phyloP scores from a whole-genome alignment of 768 basidiomycete genomes.

The Cystofilobasidium capitatum region DNA sequence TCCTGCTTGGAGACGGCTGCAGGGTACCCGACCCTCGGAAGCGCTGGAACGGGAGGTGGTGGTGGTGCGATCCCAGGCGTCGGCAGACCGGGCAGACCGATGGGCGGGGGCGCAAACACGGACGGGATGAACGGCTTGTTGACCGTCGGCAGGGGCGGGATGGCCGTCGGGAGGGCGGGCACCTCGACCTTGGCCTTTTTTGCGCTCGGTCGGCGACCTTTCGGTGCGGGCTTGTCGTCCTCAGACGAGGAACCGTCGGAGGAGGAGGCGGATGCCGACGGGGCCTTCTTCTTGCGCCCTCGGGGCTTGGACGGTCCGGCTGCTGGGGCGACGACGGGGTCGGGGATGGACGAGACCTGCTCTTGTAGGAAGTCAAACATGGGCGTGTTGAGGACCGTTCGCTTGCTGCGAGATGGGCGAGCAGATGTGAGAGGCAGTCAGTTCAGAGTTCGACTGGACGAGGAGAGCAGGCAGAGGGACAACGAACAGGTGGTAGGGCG shows the following conservation, averaged over 20 bases:
- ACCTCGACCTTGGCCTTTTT: slow-evolving; percentile 1
- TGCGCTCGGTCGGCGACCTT: not conserved
- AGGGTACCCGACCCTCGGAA: not conserved
- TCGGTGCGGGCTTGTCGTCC: not conserved
- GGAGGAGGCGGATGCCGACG: not conserved
- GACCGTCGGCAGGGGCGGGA: no score
- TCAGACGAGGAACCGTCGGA: not conserved
- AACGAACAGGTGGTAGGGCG: slow-evolving; percentile 84
- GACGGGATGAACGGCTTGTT: not conserved
- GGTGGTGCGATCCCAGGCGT: not conserved
- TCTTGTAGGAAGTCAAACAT: slow-evolving; percentile 92
- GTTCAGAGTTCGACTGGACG: no score
- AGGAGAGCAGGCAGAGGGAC: not conserved
- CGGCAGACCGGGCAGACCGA: no score
- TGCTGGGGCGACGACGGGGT: not conserved
- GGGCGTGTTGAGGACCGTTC: slow-evolving; percentile 74
- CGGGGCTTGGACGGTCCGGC: not conserved
- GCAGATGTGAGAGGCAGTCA: not conserved
- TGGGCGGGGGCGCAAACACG: not conserved
- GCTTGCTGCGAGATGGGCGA: slow-evolving; percentile 54
- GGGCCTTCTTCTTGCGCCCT: not conserved
- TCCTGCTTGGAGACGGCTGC: not conserved
- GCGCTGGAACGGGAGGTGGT: not conserved
- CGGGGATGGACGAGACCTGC: not conserved
- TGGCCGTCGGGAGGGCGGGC: not conserved